These are phyloP conservation scores for Narthecium ossifragum DNA, from an alignment of 106 monocot species.

Conservation along the genomic window DNA sequence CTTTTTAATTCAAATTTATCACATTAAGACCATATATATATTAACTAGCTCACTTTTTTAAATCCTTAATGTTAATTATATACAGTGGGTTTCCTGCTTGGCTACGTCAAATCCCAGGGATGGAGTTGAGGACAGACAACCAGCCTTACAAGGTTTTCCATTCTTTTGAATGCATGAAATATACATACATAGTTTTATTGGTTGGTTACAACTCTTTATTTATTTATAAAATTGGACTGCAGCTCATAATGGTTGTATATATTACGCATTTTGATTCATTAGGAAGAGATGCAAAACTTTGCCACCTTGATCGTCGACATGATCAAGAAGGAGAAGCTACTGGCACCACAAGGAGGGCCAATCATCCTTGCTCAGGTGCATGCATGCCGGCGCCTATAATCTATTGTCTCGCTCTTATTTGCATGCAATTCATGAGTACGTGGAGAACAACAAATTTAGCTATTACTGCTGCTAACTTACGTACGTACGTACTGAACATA, in stretches of 20 bases:
- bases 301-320: conserved; percentile 4
- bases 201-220: no score
- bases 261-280: neutral
- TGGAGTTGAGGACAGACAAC: conserved; percentile 30
- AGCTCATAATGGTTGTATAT: neutral
- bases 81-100: conserved; percentile 47
- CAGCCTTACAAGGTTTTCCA: conserved; percentile 17
- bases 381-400: neutral
- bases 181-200: no score
- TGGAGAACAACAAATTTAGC: no score
- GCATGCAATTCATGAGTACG: no score
- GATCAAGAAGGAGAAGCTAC: conserved; percentile 2
- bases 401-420: neutral
- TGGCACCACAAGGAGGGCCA: conserved; percentile 11
- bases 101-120: conserved; percentile 33
- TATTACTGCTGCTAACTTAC: no score
- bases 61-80: no score
- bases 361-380: conserved; percentile 7
- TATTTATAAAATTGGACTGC: no score
- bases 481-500: neutral
- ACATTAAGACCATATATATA: no score
- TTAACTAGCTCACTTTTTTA: no score
- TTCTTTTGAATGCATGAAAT: neutral
- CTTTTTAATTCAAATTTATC: neutral
- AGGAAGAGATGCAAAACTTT: conserved; percentile 14